These are phyloP conservation scores for Gossypium stocksii DNA, from an alignment of 345 rosid genomes.

Conservation along the genomic window DNA sequence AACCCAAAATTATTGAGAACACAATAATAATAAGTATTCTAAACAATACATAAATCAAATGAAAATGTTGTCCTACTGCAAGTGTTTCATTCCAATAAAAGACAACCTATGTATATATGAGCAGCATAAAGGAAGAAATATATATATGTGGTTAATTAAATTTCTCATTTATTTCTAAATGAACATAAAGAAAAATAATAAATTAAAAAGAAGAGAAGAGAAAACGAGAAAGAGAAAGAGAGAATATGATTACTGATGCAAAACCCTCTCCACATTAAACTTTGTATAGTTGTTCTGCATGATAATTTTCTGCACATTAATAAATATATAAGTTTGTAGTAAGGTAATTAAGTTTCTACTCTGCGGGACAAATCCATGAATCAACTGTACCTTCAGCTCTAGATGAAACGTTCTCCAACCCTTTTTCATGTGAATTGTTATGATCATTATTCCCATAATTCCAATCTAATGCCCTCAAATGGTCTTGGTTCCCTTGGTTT, in stretches of 20 bases:
- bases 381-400: constrained; percentile 50
- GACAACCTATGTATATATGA: background rate
- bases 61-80: too few relatives aligned
- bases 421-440: constrained; percentile 31
- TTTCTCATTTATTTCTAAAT: constrained; percentile 19
- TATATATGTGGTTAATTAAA: background rate
- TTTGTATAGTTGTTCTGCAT: background rate
- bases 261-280: background rate
- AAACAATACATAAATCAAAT: background rate
- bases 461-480: constrained; percentile 30
- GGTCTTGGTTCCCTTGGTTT: constrained; percentile 18
- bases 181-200: background rate
- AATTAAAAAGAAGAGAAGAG: background rate
- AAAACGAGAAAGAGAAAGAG: background rate
- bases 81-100: too few relatives aligned
- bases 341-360: constrained; percentile 21
- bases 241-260: constrained; percentile 4
- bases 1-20: background rate
- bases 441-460: constrained; percentile 5
- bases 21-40: background rate
- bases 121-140: background rate
- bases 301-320: background rate
- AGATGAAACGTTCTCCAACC: constrained; percentile 44
- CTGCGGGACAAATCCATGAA: constrained; percentile 68
- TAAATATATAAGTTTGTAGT: background rate